Evolutionary conservation across 306 rosid species (phyloP), one percentile per base, ranked within the genome.

Genomic region (Rosa chinensis): DNA sequence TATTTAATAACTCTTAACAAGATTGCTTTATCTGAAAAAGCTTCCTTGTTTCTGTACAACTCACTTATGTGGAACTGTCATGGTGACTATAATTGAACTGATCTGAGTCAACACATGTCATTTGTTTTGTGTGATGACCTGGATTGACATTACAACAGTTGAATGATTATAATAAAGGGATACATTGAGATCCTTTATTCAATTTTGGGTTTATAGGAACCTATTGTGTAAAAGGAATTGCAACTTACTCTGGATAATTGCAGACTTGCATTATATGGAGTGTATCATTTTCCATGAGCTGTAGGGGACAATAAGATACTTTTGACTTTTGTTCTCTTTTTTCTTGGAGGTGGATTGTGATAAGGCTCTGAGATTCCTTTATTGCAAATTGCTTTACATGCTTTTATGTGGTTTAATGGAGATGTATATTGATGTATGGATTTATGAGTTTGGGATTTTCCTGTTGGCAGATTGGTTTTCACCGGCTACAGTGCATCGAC

Each of bases 391-490:
- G 11, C 28, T 67, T 37, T 66, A 20, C 47, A 43, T 56, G 63
- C 42, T 16, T n/a, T 21, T 21, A 10, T 39, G 21, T 10, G 10
- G 76, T 69, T 52, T 73, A 28, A 44, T 47, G 21, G 6, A 18
- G 63, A 66, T 39, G 56, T 73, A 10, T 35, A 21, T 49, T 73
- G 68, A 72, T 58, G 74, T 67, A 61, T 76, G 77, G 49, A n/a
- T 74, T 82, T 83, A 25, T 56, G n/a, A 77, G 43, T 70, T 49
- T 47, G 76, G 48, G 66, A 37, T 79, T 70, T 56, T 64, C 52
- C 18, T 62, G 75, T 50, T 87, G 66, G 78, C 91, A 96, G 99
- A 93, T 88, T 96, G 99, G 99, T 96, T 96, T 87, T 93, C 98
- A 28, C 99, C 99, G 0, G 88, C 93, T 32, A 80, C 94, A 0